phyloP scores from a whole-genome alignment of 805 yeast species.

The Pichia thaimueangensis region DNA sequence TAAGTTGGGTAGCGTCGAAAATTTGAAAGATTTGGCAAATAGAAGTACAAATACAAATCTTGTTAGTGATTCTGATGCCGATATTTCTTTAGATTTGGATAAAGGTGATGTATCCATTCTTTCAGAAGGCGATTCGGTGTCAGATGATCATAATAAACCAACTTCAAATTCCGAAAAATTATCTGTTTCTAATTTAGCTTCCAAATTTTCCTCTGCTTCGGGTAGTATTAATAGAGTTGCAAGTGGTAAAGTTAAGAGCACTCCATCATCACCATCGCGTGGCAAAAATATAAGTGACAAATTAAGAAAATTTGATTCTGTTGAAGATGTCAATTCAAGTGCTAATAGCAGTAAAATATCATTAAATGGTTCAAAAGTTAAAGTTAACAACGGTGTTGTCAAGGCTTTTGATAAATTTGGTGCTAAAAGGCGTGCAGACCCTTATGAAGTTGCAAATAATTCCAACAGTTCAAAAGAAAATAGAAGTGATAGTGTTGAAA shows the following conservation, averaged over 20 bases:
- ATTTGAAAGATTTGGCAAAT: not conserved
- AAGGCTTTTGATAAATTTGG: constrained; percentile 29
- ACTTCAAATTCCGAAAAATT: not conserved
- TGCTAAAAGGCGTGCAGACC: constrained; percentile 21
- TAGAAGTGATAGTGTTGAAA: not conserved
- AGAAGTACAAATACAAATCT: not conserved
- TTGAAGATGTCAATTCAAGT: constrained; percentile 6
- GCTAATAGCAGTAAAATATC: not conserved
- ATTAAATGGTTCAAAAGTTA: constrained; percentile 15
- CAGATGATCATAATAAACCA: not conserved
- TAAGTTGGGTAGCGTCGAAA: not conserved
- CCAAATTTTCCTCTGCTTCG: not conserved
- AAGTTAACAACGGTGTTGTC: constrained; percentile 12
- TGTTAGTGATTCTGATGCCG: not conserved
- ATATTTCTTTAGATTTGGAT: too few species aligned
- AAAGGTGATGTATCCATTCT: too few species aligned
- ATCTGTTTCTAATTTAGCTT: constrained; percentile 1
- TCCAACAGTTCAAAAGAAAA: not conserved
- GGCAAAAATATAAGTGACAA: constrained; percentile 18
- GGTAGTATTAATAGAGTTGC: not conserved
- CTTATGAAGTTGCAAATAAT: not conserved
- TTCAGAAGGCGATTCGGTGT: too few species aligned
- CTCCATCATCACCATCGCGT: constrained; percentile 17
- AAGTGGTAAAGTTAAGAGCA: not conserved
- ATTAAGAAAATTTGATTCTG: constrained; percentile 25